phyloP scores from a whole-genome alignment of 306 rosid species.

The Cajanus cajan region DNA sequence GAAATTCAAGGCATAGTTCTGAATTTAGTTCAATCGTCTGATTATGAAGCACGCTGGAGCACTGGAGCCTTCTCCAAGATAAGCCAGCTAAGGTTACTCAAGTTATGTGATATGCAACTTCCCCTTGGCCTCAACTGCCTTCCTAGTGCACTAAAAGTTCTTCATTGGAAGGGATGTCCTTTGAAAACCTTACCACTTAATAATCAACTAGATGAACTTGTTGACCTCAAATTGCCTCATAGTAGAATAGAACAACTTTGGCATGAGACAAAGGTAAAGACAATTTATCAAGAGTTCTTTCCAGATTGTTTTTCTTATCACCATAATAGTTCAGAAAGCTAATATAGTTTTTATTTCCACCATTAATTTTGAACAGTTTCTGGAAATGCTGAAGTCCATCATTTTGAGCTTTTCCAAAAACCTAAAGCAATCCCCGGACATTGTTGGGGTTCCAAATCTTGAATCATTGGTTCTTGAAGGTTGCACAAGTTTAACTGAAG shows the following conservation, averaged over 20 bases:
- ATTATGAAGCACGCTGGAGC: slow-evolving; percentile 22
- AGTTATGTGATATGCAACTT: slow-evolving; percentile 25
- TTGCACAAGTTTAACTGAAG: slow-evolving; percentile 27
- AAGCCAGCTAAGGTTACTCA: slow-evolving; percentile 29
- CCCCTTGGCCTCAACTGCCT: slow-evolving; percentile 23
- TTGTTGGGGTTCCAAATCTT: slow-evolving; percentile 32
- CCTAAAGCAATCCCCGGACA: slow-evolving; percentile 18
- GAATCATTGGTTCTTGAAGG: slow-evolving; percentile 37
- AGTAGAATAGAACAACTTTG: slow-evolving; percentile 37
- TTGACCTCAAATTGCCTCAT: slow-evolving; percentile 31
- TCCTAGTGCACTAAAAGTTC: slow-evolving; percentile 25
- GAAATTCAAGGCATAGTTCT: slow-evolving; percentile 35
- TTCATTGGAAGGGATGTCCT: slow-evolving; percentile 37
- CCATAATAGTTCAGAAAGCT: slow-evolving; percentile 6
- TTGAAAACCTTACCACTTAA: slow-evolving; percentile 29
- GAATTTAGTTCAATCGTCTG: slow-evolving; percentile 14
- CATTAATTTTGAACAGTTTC: slow-evolving; percentile 4
- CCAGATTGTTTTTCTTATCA: neutral
- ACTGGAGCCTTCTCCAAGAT: slow-evolving; percentile 34
- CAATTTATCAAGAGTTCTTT: neutral
- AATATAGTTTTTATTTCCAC: neutral
- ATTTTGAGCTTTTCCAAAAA: slow-evolving; percentile 27
- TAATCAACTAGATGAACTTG: slow-evolving; percentile 25
- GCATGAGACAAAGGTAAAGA: slow-evolving; percentile 34
- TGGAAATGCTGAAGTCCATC: slow-evolving; percentile 25